Conservation (phyloP, 2,329 filamentous ascomycete genomes). For the Scedosporium dehoogii region DNA sequence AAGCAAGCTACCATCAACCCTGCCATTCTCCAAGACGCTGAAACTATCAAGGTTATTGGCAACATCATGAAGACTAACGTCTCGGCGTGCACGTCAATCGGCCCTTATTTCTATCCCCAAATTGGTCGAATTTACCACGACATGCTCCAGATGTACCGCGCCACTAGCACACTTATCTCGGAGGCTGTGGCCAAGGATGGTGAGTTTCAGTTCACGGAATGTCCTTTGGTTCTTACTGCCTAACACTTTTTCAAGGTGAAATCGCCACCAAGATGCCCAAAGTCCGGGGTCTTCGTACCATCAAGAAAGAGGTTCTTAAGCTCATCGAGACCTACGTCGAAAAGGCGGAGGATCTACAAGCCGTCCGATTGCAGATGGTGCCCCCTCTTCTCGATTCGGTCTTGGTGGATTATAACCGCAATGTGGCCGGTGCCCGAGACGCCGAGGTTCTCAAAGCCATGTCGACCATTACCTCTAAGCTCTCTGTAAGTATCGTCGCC, state of each 20-base stretch:
- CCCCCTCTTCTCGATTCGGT: constrained; percentile 93
- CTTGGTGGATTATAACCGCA: constrained; percentile 91
- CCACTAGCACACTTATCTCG: constrained; percentile 92
- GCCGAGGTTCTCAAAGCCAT: constrained; percentile 96
- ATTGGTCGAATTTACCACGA: constrained; percentile 96
- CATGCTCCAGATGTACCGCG: constrained; percentile 98
- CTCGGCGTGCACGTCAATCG: constrained; percentile 93
- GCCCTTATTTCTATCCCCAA: constrained; percentile 95
- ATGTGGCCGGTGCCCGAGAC: constrained; percentile 90
- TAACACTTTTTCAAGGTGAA: constrained; percentile 46
- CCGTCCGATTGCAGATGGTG: constrained; percentile 88
- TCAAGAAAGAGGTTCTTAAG: constrained; percentile 99
- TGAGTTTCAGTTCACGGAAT: neutral
- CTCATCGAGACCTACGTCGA: constrained; percentile 97
- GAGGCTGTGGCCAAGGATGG: constrained; percentile 59
- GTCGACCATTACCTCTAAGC: constrained; percentile 92
- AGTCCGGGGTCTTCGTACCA: constrained; percentile 87
- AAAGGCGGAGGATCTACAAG: constrained; percentile 91
- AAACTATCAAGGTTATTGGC: constrained; percentile 96
- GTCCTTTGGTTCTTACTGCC: neutral
- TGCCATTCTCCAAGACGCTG: constrained; percentile 75
- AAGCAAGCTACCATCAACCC: constrained; percentile 76
- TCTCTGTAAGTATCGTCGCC: constrained; percentile 62
- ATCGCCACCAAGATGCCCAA: constrained; percentile 96
- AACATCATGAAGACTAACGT: constrained; percentile 99